Evolutionary conservation across 192 early-diverging fungal species (phyloP).

Genomic region (Rhizophagus prolifer): DNA sequence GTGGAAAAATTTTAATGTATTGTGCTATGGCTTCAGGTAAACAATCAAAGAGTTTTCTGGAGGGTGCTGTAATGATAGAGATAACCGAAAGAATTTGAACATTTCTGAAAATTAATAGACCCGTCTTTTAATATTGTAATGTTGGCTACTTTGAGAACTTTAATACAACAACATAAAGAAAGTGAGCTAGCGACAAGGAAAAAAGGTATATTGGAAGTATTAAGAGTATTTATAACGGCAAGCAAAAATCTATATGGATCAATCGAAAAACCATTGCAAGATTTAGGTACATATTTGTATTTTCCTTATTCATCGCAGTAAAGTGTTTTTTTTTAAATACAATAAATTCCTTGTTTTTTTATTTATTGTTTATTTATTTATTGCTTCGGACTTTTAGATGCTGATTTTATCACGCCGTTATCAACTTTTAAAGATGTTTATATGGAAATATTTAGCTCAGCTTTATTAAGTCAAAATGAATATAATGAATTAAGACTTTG

Average conservation of each 20-base stretch:
- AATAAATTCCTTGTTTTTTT: background rate
- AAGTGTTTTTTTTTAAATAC: background rate
- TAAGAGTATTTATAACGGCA: constrained; percentile 73
- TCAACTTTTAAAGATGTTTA: constrained; percentile 74
- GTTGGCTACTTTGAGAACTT: constrained; percentile 58
- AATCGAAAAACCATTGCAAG: constrained; percentile 35
- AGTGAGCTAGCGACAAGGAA: constrained; percentile 58
- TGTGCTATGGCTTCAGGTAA: constrained; percentile 61
- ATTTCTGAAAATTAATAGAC: constrained; percentile 42
- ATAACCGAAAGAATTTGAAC: background rate
- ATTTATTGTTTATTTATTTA: background rate
- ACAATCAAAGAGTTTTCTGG: background rate
- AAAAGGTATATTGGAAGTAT: constrained; percentile 66
- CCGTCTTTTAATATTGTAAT: constrained; percentile 60
- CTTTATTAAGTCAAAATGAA: constrained; percentile 69
- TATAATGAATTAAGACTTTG: constrained; percentile 70
- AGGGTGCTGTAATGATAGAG: background rate
- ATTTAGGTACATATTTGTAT: background rate
- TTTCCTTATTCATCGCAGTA: too few species aligned
- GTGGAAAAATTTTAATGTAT: constrained; percentile 63
- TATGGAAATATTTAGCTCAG: constrained; percentile 68
- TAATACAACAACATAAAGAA: constrained; percentile 59
- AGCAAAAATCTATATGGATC: constrained; percentile 60
- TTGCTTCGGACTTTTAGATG: constrained; percentile 35
- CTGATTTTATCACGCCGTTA: constrained; percentile 61